Conservation (phyloP, 371 early-diverging fungal genomes). For the Rhizomucor miehei region DNA sequence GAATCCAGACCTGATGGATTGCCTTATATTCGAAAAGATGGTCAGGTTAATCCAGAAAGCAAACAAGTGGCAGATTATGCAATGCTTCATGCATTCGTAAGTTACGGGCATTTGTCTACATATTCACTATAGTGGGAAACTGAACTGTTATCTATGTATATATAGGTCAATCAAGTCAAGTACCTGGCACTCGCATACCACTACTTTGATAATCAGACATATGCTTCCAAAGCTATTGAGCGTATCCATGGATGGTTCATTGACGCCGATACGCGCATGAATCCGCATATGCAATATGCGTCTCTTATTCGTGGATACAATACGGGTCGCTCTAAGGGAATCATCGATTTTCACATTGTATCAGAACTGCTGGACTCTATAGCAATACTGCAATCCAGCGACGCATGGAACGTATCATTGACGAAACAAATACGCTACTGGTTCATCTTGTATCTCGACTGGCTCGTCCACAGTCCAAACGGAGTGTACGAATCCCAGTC, state of each 20-base stretch:
- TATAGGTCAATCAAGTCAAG: constrained; percentile 37
- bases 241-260: constrained; percentile 51
- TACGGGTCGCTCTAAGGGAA: constrained; percentile 39
- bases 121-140: too few species aligned
- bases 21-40: constrained; percentile 49
- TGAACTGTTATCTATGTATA: too few species aligned
- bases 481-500: constrained; percentile 37
- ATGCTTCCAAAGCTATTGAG: constrained; percentile 34
- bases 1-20: constrained; percentile 28
- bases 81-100: constrained; percentile 24
- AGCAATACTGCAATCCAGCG: constrained; percentile 25
- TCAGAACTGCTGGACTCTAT: constrained; percentile 25
- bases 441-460: constrained; percentile 42
- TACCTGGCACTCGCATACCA: constrained; percentile 49
- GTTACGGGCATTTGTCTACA: too few species aligned
- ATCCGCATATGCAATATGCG: constrained; percentile 53
- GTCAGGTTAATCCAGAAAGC: constrained; percentile 52
- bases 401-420: constrained; percentile 26
- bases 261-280: constrained; percentile 51
- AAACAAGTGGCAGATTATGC: constrained; percentile 38
- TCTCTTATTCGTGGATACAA: constrained; percentile 40
- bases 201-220: constrained; percentile 46
- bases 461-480: constrained; percentile 43
- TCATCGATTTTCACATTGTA: constrained; percentile 45
- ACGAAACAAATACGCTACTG: constrained; percentile 37